Base-by-base conservation (phyloP, 164 flowering plant species). In the Santalum album region DNA sequence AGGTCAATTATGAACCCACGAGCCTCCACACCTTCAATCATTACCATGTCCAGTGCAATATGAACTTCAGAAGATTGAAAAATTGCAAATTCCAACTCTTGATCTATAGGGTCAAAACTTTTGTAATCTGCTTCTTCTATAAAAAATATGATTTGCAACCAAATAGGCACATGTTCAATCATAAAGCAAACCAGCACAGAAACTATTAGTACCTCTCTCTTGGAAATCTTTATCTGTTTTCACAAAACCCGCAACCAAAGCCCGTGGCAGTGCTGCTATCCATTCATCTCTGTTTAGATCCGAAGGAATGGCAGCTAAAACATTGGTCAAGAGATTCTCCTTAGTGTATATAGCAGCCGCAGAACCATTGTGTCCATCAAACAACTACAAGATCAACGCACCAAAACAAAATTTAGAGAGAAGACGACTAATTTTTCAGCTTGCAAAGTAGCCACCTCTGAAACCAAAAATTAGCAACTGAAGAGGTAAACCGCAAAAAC, bases 301-400 rank as follows among this genome's bases (percentile, higher is more conserved):
- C 12, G 88, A 65, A 51, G 99, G 99, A 58, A 94, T 78, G 50
- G 96, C 95, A 60, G 64, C 53, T 66, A 94, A 67, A 42, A 94
- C 72, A 69, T 87, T 90, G 59, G 72, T 84, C 38, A 94, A 62
- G 24, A 94, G 90, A 74, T 87, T 90, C 75, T 94, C 99, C 74
- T 84, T 94, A 6, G 95, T n/a, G 63, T 90, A 94, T 58, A 86
- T 82, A 44, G 97, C 97, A 49, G 99, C 99, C 16, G 81, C 92
- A 63, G 95, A 68, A 32, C 99, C 99, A 70, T 90, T 94, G 59
- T 94, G 97, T 24, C 99, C 99, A 77, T 94, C 99, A 76, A 94
- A 94, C 49, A 94, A 62, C 99, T 94, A 90, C 71, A 77, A 61
- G 50, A 53, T n/a, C 12, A 60, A 42, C 34, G 22, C 3, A 23